Evolutionary conservation across 495 filamentous ascomycete genomes (phyloP).

Genomic region (Talaromyces thailandensis): DNA sequence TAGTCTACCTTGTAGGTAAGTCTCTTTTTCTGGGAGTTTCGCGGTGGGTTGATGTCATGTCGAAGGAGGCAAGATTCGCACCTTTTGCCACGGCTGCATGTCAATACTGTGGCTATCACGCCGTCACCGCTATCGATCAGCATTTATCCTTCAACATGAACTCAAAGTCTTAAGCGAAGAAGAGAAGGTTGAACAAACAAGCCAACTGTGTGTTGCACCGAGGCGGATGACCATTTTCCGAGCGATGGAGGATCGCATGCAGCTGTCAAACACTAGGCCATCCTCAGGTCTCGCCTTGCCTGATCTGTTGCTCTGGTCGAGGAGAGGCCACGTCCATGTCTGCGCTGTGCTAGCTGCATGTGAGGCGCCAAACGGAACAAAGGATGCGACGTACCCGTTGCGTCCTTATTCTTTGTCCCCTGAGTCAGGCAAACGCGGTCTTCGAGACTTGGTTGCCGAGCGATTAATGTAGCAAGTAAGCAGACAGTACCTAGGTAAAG

Average conservation of each 20-base stretch:
- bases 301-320: not conserved
- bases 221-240: not conserved
- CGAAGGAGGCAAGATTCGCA: not conserved
- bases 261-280: not conserved
- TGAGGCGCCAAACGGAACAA: constrained; percentile 1
- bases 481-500: too few species aligned
- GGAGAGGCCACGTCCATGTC: not conserved
- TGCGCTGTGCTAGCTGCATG: not conserved
- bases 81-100: not conserved
- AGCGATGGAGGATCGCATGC: not conserved
- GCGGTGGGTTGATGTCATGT: too few species aligned
- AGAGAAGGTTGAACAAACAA: not conserved
- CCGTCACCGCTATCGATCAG: not conserved
- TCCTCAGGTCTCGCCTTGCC: not conserved
- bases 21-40: not conserved
- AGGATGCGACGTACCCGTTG: not conserved
- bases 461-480: not conserved
- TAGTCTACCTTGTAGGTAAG: not conserved
- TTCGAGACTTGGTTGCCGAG: not conserved
- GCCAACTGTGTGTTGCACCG: not conserved
- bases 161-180: not conserved
- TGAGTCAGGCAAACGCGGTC: not conserved
- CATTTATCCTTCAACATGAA: not conserved
- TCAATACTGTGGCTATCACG: not conserved
- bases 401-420: not conserved